Evolutionary conservation across 768 basidiomycete species (phyloP).

Genomic region (Clavulina sp.): DNA sequence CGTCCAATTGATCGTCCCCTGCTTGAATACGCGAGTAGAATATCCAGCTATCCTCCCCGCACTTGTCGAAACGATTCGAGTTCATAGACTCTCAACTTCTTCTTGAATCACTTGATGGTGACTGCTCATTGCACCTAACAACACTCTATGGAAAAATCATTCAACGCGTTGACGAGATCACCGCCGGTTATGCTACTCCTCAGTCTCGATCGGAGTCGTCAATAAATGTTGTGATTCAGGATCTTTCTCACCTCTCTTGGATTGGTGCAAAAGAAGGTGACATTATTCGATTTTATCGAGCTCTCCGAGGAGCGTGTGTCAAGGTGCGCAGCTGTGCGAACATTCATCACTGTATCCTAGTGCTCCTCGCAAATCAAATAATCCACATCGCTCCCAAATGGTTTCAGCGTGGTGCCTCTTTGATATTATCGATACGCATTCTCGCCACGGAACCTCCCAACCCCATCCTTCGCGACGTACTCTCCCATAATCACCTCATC

Average conservation of each 20-base stretch:
- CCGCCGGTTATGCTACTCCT: not conserved
- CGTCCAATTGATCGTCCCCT: not conserved
- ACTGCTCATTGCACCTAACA: not conserved
- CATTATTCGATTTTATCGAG: slow-evolving; percentile 40
- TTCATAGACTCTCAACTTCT: not conserved
- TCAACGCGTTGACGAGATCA: not conserved
- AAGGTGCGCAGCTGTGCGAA: not conserved
- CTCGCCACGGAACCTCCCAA: not conserved
- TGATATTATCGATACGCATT: not conserved
- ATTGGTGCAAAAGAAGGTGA: slow-evolving; percentile 38
- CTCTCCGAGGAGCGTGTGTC: slow-evolving; percentile 35
- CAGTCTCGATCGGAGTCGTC: not conserved
- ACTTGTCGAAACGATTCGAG: not conserved
- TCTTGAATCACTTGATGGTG: not conserved
- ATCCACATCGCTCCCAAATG: not conserved
- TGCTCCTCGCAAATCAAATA: not conserved
- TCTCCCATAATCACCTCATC: slow-evolving; percentile 26
- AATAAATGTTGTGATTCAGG: not conserved
- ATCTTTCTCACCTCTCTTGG: slow-evolving; percentile 35
- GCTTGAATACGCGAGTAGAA: not conserved
- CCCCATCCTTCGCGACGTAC: not conserved
- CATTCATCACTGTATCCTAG: not conserved
- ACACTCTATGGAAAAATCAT: not conserved
- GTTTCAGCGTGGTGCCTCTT: not conserved
- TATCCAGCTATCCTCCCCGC: not conserved